Percentiles rank a stretch among this genome's conserved stretches.
phyloP scores from a whole-genome alignment of 352 stramenopile species.

The Globisporangium recalcitrans region DNA sequence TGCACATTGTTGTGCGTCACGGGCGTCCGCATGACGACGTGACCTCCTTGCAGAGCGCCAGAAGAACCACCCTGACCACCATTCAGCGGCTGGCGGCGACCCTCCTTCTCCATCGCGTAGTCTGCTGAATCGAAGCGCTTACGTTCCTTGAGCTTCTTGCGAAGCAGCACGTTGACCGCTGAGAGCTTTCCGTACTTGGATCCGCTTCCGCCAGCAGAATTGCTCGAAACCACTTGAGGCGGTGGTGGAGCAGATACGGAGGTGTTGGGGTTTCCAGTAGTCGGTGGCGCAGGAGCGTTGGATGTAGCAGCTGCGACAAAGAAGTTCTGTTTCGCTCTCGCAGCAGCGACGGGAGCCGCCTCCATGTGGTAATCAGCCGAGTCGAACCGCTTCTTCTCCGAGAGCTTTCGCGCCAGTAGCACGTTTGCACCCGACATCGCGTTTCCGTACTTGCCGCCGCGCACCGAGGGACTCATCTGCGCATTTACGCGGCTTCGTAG shows the following conservation, averaged over 20 bases:
- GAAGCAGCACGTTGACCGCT: conserved; percentile 69
- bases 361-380: conserved; percentile 35
- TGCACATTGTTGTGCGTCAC: conserved; percentile 12
- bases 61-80: conserved; percentile 19
- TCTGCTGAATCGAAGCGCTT: conserved; percentile 83
- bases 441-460: conserved; percentile 38
- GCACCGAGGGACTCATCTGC: conserved; percentile 55
- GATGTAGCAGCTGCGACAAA: neutral
- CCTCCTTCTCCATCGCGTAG: conserved; percentile 66
- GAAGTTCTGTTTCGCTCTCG: neutral
- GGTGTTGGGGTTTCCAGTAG: neutral
- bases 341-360: neutral
- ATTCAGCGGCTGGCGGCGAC: conserved; percentile 15
- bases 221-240: conserved; percentile 1
- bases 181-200: conserved; percentile 64
- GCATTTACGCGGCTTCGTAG: conserved; percentile 21
- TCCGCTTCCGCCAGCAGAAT: neutral
- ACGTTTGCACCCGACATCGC: conserved; percentile 28
- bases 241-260: conserved; percentile 3
- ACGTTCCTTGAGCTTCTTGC: conserved; percentile 71
- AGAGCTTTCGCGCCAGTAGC: conserved; percentile 28
- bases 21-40: conserved; percentile 19
- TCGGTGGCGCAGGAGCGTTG: neutral
- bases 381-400: conserved; percentile 35
- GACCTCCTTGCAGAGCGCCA: conserved; percentile 15